These are phyloP conservation scores for Nitzschia palea DNA, from an alignment of 108 stramenopile genomes.

Conservation along the genomic window DNA sequence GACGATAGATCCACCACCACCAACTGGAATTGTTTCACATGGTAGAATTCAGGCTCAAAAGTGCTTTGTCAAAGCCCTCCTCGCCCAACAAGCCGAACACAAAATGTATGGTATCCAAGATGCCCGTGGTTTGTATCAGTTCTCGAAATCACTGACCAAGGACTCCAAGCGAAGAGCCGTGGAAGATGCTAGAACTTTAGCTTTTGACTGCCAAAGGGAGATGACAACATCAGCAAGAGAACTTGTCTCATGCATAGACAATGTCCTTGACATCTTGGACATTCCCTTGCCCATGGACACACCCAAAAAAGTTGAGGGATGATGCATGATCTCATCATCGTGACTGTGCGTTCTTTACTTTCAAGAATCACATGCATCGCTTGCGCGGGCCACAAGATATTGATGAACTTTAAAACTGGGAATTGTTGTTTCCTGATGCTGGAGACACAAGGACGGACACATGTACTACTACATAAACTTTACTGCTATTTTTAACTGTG, in stretches of 20 bases:
- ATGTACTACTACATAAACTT: too few relatives aligned
- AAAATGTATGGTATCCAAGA: neutral
- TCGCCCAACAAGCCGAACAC: neutral
- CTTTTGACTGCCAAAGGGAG: neutral
- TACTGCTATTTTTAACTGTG: too few relatives aligned
- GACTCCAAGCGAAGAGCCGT: neutral
- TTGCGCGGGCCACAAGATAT: too few relatives aligned
- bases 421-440: too few relatives aligned
- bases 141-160: slow-evolving; percentile 1
- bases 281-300: neutral
- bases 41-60: neutral
- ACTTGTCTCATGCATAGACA: neutral
- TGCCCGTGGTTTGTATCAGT: neutral
- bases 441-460: too few relatives aligned
- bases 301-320: neutral
- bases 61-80: neutral
- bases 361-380: too few relatives aligned
- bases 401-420: too few relatives aligned
- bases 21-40: too few relatives aligned
- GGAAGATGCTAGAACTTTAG: neutral
- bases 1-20: too few relatives aligned
- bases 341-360: neutral
- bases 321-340: neutral
- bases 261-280: neutral
- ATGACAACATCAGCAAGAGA: neutral